These are phyloP conservation scores for Abrus pulchellus DNA, from an alignment of 306 rosid species.

Conservation along the genomic window DNA sequence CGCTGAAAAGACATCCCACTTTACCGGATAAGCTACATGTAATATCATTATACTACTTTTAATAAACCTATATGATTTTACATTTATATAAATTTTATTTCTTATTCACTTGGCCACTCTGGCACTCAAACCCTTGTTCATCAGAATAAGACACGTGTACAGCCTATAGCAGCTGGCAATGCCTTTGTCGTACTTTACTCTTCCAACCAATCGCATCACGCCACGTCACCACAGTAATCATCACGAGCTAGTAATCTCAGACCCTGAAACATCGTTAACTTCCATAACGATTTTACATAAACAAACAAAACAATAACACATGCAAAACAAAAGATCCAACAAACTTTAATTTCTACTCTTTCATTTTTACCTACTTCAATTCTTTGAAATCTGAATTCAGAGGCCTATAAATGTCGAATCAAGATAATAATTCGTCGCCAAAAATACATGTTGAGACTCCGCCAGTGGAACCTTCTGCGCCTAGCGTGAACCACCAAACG, in stretches of 20 bases:
- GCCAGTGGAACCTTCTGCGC: constrained; percentile 20
- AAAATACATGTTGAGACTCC: constrained; percentile 49
- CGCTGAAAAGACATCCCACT: background rate
- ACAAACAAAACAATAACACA: background rate
- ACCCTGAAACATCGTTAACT: constrained; percentile 24
- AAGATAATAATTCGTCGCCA: constrained; percentile 37
- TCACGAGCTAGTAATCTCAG: background rate
- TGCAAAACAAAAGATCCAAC: background rate
- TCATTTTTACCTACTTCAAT: background rate
- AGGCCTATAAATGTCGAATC: constrained; percentile 48
- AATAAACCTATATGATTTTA: no score
- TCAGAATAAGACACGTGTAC: background rate
- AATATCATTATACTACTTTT: no score
- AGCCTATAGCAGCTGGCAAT: constrained; percentile 12
- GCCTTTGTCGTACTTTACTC: constrained; percentile 23
- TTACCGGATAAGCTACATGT: no score
- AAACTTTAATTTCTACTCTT: constrained; percentile 5
- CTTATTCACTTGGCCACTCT: background rate
- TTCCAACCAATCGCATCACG: constrained; percentile 17
- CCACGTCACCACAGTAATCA: constrained; percentile 37
- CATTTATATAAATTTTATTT: no score
- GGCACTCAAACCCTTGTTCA: background rate
- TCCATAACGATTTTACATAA: constrained; percentile 48
- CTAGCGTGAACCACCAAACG: constrained; percentile 37
- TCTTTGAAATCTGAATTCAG: background rate